phyloP scores from a whole-genome alignment of 2,329 filamentous ascomycete species.

The Helotiales sp. region DNA sequence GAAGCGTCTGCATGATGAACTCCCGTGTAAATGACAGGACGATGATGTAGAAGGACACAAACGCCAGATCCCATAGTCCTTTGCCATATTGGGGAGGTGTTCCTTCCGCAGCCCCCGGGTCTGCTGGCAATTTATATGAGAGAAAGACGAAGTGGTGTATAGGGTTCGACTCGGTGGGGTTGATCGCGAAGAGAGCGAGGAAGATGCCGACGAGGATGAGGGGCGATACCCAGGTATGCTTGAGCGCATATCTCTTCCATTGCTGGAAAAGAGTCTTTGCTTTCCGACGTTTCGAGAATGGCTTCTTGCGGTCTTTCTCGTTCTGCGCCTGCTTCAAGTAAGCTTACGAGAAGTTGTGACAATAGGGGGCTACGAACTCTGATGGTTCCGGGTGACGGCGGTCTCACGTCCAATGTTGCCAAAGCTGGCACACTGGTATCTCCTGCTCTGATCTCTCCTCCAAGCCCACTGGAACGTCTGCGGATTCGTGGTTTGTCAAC shows the following conservation, averaged over 20 bases:
- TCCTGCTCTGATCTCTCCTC: constrained; percentile 48
- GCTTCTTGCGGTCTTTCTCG: constrained; percentile 34
- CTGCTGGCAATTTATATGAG: constrained; percentile 71
- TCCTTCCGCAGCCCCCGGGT: constrained; percentile 38
- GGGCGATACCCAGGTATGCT: constrained; percentile 65
- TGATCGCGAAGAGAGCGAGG: constrained; percentile 68
- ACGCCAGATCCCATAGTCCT: constrained; percentile 80
- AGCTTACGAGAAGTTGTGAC: constrained; percentile 3
- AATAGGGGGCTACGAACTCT: constrained; percentile 17
- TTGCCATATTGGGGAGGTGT: constrained; percentile 76
- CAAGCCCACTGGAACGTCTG: constrained; percentile 48
- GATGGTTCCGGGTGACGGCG: constrained; percentile 24
- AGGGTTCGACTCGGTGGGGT: constrained; percentile 77
- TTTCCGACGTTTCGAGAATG: constrained; percentile 37
- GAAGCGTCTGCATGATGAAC: constrained; percentile 89
- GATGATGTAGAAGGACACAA: constrained; percentile 86
- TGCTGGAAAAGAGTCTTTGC: constrained; percentile 46
- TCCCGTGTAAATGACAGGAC: constrained; percentile 92
- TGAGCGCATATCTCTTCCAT: constrained; percentile 44
- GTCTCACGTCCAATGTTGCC: constrained; percentile 42
- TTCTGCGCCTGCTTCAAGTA: constrained; percentile 28
- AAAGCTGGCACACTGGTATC: constrained; percentile 51
- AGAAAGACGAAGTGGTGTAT: constrained; percentile 83
- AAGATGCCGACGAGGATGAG: constrained; percentile 66
- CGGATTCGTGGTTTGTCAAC: constrained; percentile 35